phyloP scores from a whole-genome alignment of 148 eudicot species.

The Rhododendron simsii region DNA sequence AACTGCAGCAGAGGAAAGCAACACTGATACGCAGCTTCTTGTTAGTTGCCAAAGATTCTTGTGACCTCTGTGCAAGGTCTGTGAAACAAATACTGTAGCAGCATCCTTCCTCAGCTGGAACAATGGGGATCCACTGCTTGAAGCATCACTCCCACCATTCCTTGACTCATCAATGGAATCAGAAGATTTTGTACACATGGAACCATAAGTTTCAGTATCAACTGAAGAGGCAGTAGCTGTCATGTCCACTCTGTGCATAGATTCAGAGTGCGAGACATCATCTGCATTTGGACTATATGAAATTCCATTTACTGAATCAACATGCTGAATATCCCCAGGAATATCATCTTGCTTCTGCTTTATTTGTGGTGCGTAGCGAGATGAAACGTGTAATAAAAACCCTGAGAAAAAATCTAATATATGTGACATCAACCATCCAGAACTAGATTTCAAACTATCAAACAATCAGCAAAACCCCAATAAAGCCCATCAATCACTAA shows the following conservation, averaged over 20 bases:
- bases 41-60: slow-evolving; percentile 89
- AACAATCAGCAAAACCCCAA: background rate
- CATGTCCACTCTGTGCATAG: slow-evolving; percentile 29
- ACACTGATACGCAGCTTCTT: slow-evolving; percentile 73
- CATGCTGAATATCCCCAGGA: slow-evolving; percentile 30
- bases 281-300: slow-evolving; percentile 21
- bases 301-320: slow-evolving; percentile 18
- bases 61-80: slow-evolving; percentile 75
- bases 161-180: slow-evolving; percentile 31
- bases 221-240: slow-evolving; percentile 23
- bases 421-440: background rate
- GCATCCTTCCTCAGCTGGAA: slow-evolving; percentile 83
- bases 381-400: slow-evolving; percentile 23
- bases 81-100: slow-evolving; percentile 63
- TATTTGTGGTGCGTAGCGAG: slow-evolving; percentile 22
- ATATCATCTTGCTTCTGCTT: slow-evolving; percentile 26
- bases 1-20: slow-evolving; percentile 85
- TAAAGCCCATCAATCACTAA: background rate
- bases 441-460: background rate
- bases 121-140: slow-evolving; percentile 87
- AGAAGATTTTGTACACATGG: slow-evolving; percentile 21
- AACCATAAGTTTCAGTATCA: slow-evolving; percentile 31
- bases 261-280: slow-evolving; percentile 14
- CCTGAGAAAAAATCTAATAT: background rate
- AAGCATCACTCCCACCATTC: slow-evolving; percentile 49